Percentiles rank a stretch among this genome's conserved stretches.
These are phyloP conservation scores for Plenodomus biglobosus DNA, from an alignment of 2,329 filamentous ascomycete genomes.

Conservation along the genomic window DNA sequence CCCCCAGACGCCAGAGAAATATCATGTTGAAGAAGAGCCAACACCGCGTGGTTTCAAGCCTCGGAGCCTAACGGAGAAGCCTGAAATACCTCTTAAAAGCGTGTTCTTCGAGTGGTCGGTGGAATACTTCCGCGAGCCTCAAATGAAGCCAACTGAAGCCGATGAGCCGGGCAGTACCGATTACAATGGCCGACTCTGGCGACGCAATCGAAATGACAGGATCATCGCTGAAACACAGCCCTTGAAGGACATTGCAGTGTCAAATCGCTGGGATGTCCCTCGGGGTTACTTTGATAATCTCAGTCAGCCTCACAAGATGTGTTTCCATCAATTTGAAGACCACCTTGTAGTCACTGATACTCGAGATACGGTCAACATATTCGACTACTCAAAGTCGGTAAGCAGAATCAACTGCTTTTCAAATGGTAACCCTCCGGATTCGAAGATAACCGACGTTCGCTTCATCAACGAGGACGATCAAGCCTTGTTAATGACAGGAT, in stretches of 20 bases:
- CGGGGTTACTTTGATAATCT: slow-evolving; percentile 84
- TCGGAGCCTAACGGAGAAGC: slow-evolving; percentile 60
- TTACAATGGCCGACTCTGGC: slow-evolving; percentile 94
- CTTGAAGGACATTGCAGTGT: slow-evolving; percentile 83
- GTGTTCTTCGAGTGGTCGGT: slow-evolving; percentile 94
- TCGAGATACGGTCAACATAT: slow-evolving; percentile 81
- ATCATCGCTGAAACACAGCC: slow-evolving; percentile 93
- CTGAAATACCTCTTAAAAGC: slow-evolving; percentile 74
- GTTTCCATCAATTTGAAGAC: slow-evolving; percentile 97
- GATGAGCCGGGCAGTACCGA: slow-evolving; percentile 95
- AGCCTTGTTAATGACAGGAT: slow-evolving; percentile 90
- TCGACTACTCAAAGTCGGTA: slow-evolving; percentile 65
- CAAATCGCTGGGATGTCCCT: slow-evolving; percentile 82
- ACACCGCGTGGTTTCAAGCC: slow-evolving; percentile 73
- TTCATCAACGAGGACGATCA: slow-evolving; percentile 99
- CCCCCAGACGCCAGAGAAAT: slow-evolving; percentile 60
- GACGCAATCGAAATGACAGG: slow-evolving; percentile 85
- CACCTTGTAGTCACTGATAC: slow-evolving; percentile 93
- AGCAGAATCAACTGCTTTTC: slow-evolving; percentile 87
- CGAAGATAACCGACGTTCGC: slow-evolving; percentile 89
- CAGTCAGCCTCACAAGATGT: slow-evolving; percentile 87
- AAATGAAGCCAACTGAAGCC: slow-evolving; percentile 95
- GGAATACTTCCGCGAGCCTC: slow-evolving; percentile 94
- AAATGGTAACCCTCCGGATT: slow-evolving; percentile 89
- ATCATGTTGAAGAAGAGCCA: slow-evolving; percentile 75